Evolutionary conservation across 176 grass and related monocot genomes (phyloP).

Genomic region (Eragrostis nindensis): DNA sequence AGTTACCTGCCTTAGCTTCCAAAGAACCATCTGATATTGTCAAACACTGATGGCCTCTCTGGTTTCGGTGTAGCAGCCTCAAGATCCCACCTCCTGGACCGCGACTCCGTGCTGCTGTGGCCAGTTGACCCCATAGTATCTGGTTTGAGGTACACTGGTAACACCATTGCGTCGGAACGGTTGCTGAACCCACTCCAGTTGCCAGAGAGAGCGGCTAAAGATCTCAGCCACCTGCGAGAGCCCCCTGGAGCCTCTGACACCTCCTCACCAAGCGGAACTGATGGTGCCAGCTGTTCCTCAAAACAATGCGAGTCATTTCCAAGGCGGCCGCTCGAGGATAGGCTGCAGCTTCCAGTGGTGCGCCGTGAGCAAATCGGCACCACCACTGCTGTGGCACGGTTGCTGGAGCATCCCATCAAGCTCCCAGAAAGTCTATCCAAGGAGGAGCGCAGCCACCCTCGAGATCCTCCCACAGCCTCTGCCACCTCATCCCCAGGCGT

Average conservation of each 20-base stretch:
- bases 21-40: slow-evolving; percentile 19
- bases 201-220: slow-evolving; percentile 35
- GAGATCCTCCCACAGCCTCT: slow-evolving; percentile 27
- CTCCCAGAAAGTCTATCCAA: slow-evolving; percentile 42
- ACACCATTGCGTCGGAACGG: background rate
- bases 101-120: background rate
- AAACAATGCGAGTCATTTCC: background rate
- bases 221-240: slow-evolving; percentile 32
- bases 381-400: slow-evolving; percentile 29
- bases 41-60: slow-evolving; percentile 19
- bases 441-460: slow-evolving; percentile 43
- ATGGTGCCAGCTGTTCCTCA: background rate
- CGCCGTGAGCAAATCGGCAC: background rate
- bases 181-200: slow-evolving; percentile 22
- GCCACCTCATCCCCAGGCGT: slow-evolving; percentile 27
- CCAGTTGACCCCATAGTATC: slow-evolving; percentile 6
- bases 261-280: background rate
- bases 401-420: slow-evolving; percentile 45
- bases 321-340: slow-evolving; percentile 11
- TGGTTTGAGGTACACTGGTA: slow-evolving; percentile 15
- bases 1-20: slow-evolving; percentile 40
- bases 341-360: slow-evolving; percentile 30
- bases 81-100: slow-evolving; percentile 42
- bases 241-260: background rate
- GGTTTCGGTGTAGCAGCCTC: background rate